Conservation (phyloP, 2,329 filamentous ascomycete genomes). For the Dothistroma septosporum region DNA sequence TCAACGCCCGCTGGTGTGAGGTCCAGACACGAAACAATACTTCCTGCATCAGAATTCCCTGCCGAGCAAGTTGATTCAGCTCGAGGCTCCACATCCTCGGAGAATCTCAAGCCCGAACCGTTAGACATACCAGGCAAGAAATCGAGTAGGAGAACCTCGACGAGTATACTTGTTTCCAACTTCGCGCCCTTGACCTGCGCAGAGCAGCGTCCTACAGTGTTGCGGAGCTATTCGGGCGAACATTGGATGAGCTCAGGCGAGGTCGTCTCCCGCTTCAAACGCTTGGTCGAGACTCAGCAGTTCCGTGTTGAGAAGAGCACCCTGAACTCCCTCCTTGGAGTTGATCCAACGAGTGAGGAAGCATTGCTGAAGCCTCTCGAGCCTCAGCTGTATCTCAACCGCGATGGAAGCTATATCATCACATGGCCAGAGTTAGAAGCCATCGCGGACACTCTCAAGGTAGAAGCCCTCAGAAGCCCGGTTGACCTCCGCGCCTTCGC, state of each 20-base stretch:
- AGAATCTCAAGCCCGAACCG: not conserved
- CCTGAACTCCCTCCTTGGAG: slow-evolving; percentile 14
- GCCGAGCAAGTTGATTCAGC: not conserved
- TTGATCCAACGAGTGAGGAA: slow-evolving; percentile 16
- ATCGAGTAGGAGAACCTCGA: not conserved
- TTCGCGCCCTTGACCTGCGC: not conserved
- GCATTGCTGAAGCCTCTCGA: slow-evolving; percentile 13
- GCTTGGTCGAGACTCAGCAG: slow-evolving; percentile 1
- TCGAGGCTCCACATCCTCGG: not conserved
- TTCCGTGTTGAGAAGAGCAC: slow-evolving; percentile 5
- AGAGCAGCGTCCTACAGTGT: not conserved
- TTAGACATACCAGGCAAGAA: not conserved
- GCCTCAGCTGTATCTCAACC: slow-evolving; percentile 17
- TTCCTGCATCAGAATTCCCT: not conserved
- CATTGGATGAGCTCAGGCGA: not conserved
- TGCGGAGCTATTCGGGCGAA: not conserved
- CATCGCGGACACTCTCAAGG: slow-evolving; percentile 17
- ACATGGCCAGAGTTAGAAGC: slow-evolving; percentile 16
- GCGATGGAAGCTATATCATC: slow-evolving; percentile 18
- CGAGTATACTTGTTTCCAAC: not conserved
- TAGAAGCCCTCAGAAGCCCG: slow-evolving; percentile 8
- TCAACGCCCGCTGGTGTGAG: not conserved
- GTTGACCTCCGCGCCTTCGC: slow-evolving; percentile 22
- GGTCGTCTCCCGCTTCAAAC: slow-evolving; percentile 1
- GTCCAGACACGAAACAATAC: not conserved